phyloP scores from a whole-genome alignment of 2,329 filamentous ascomycete species.

The Phialophora expanda region DNA sequence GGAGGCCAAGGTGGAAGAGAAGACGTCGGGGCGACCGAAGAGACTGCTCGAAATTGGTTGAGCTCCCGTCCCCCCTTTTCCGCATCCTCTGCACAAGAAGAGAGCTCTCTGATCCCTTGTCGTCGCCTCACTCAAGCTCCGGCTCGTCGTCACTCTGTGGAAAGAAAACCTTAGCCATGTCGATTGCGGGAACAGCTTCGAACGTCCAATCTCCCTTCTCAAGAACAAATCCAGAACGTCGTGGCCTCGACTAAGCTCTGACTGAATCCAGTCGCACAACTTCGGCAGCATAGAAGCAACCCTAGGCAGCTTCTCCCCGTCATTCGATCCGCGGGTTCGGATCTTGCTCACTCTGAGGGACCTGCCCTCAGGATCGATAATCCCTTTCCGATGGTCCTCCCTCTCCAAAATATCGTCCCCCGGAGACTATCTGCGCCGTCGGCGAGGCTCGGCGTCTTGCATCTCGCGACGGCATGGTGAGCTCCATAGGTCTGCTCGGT shows the following conservation, averaged over 20 bases:
- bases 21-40: constrained; percentile 17
- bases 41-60: constrained; percentile 32
- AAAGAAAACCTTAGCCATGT: neutral
- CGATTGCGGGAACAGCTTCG: neutral
- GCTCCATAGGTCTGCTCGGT: neutral
- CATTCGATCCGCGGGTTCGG: neutral
- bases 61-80: constrained; percentile 4
- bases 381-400: neutral
- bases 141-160: neutral
- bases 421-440: neutral
- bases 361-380: neutral
- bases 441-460: too few species aligned
- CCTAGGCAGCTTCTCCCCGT: neutral
- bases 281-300: neutral
- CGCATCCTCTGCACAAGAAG: neutral
- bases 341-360: neutral
- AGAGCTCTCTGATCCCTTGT: neutral
- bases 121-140: neutral
- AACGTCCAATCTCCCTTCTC: neutral
- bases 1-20: constrained; percentile 18
- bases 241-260: neutral
- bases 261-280: neutral
- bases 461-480: neutral
- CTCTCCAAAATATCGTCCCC: neutral
- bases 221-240: neutral